Evolutionary conservation across 2,329 filamentous ascomycete genomes (phyloP), one percentile per base, ranked within the genome.

Genomic region (Diplodia scrobiculata): DNA sequence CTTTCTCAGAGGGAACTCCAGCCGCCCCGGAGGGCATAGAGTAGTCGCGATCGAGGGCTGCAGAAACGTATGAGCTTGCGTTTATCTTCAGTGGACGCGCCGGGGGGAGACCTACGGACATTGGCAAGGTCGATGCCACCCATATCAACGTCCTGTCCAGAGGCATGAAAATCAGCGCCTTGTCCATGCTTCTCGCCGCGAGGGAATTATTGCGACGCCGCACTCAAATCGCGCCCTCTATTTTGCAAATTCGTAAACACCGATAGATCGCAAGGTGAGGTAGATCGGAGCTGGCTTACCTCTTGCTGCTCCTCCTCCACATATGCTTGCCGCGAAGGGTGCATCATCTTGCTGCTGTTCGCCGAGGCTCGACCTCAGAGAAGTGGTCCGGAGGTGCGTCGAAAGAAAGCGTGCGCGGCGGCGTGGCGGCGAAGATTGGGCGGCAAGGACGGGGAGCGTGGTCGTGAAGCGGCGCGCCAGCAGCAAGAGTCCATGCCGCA

Each of bases 241-340:
- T 51, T 59, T 62, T n/a, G 48, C 60, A 66, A 10, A 60, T 27
- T 55, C 68, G 68, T 69, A 60, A 69, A 69, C 66, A 67, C 64
- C 55, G 54, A 75, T 77, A 74, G 75, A 71, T 69, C 69, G 67
- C 67, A 68, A 65, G 50, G 59, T 67, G 66, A 25, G 63, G 63
- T 65, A 48, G 45, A 68, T 75, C 75, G 73, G 75, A 74, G 58
- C 34, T 63, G 60, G 73, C 85, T 82, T 84, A 90, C 89, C 82
- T 89, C 85, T 63, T 84, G 79, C 75, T 86, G 83, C 51, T 82
- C 88, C 75, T 97, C 94, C 83, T 98, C 94, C 70, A 98, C 92
- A 79, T 96, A 97, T 50, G 94, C 94, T 79, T 94, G 90, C 70
- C 95, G 87, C 77, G 94, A 88, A 67, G 94, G 94, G 82, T 97